Conservation (phyloP, 257 asterid genomes). For the Voacanga thouarsii region DNA sequence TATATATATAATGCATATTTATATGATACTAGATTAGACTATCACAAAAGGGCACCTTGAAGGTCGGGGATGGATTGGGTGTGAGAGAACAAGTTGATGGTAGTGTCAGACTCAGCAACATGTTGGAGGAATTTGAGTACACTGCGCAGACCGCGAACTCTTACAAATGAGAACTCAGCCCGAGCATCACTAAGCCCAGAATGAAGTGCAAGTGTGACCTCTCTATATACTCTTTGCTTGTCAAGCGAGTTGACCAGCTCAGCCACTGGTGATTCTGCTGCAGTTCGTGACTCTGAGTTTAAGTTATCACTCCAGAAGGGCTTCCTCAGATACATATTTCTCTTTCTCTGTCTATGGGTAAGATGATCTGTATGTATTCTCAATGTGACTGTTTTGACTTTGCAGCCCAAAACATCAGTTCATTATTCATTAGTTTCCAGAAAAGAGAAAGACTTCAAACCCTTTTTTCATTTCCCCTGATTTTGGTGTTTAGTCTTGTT, state of each 20-base stretch:
- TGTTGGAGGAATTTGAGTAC: conserved; percentile 85
- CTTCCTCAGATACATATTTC: conserved; percentile 65
- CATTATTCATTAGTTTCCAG: not conserved
- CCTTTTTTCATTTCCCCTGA: not conserved
- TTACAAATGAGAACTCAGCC: conserved; percentile 92
- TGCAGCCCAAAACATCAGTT: not conserved
- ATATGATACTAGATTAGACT: not conserved
- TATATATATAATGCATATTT: not conserved
- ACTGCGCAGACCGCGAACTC: conserved; percentile 77
- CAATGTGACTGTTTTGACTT: not conserved
- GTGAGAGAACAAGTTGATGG: conserved; percentile 65
- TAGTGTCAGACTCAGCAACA: conserved; percentile 69
- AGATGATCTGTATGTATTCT: not conserved
- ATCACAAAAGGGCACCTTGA: conserved; percentile 47
- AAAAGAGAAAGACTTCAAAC: not conserved
- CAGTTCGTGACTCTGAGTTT: conserved; percentile 37
- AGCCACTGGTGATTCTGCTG: conserved; percentile 52
- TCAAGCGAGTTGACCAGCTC: conserved; percentile 83
- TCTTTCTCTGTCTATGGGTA: not conserved
- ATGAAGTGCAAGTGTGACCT: conserved; percentile 86
- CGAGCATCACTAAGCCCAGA: conserved; percentile 79
- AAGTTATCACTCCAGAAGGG: conserved; percentile 77
- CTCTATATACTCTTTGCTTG: conserved; percentile 69
- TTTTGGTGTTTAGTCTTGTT: not conserved
- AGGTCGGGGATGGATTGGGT: conserved; percentile 78